phyloP scores from a whole-genome alignment of 73 alveolate species.

The Blepharisma stoltei region DNA sequence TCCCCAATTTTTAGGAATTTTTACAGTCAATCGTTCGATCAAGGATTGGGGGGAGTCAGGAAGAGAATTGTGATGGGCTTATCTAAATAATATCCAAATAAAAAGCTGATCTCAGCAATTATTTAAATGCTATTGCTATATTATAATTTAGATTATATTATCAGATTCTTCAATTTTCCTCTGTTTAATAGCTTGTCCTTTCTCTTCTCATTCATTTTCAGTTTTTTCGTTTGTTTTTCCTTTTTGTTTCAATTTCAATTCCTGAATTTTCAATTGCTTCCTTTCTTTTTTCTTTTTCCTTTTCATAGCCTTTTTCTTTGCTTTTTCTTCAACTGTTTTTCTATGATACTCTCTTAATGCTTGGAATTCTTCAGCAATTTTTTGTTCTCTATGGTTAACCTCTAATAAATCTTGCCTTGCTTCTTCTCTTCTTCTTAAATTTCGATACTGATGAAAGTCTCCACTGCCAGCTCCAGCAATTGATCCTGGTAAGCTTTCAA shows the following conservation, averaged over 20 bases:
- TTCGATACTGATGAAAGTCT: constrained; percentile 67
- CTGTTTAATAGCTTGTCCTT: neutral
- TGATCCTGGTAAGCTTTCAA: constrained; percentile 70
- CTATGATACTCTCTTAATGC: constrained; percentile 36
- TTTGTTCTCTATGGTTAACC: constrained; percentile 31
- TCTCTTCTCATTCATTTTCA: constrained; percentile 9
- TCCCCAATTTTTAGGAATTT: too few relatives aligned
- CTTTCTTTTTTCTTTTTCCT: constrained; percentile 50
- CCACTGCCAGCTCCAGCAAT: constrained; percentile 81
- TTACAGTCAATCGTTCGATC: too few relatives aligned
- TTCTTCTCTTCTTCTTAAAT: constrained; percentile 63
- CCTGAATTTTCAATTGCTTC: constrained; percentile 27
- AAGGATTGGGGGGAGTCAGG: too few relatives aligned
- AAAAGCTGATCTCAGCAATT: too few relatives aligned
- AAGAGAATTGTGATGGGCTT: too few relatives aligned
- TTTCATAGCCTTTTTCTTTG: constrained; percentile 42
- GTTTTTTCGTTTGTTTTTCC: constrained; percentile 32
- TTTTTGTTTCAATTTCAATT: constrained; percentile 22
- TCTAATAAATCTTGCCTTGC: constrained; percentile 50
- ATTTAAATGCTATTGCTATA: too few relatives aligned
- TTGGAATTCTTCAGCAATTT: constrained; percentile 34
- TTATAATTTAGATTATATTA: too few relatives aligned
- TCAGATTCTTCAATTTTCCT: neutral
- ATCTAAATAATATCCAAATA: too few relatives aligned
- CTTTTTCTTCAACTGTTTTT: constrained; percentile 49